phyloP scores from a whole-genome alignment of 257 asterid species.

The Cruciata laevipes region DNA sequence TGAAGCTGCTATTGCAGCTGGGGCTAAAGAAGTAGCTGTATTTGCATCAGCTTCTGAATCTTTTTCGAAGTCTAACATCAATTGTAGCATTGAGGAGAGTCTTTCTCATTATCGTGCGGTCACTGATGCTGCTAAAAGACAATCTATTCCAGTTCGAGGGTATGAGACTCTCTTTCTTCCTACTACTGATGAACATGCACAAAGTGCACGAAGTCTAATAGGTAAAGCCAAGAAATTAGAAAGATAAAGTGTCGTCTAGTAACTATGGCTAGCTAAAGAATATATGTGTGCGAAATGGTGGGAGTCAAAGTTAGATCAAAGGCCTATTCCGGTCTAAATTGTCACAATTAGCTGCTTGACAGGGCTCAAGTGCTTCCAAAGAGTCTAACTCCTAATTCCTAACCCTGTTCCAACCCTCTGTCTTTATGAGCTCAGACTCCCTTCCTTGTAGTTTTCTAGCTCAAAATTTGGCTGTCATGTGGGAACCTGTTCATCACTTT shows the following conservation, averaged over 20 bases:
- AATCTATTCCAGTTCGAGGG: constrained; percentile 90
- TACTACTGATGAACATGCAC: neutral
- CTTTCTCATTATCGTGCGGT: constrained; percentile 73
- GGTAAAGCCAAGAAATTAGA: neutral
- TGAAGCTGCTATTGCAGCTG: constrained; percentile 88
- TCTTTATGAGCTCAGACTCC: neutral
- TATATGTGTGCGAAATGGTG: neutral
- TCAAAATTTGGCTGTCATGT: neutral
- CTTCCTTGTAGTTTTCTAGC: neutral
- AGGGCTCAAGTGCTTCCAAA: neutral
- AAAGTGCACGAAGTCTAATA: neutral
- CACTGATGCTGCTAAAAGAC: constrained; percentile 67
- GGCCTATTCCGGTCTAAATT: neutral
- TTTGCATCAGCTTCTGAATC: constrained; percentile 99
- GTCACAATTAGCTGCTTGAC: neutral
- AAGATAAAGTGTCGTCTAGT: neutral
- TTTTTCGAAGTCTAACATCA: constrained; percentile 80
- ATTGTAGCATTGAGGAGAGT: constrained; percentile 90
- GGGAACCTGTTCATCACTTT: neutral
- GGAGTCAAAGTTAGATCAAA: neutral
- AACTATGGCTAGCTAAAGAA: neutral
- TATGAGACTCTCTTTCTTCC: constrained; percentile 25
- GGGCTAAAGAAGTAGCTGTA: constrained; percentile 86
- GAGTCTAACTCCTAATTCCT: neutral
- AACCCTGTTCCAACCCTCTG: neutral